These are phyloP conservation scores for Coix lacrymajobi DNA, from an alignment of 176 grass and related monocot species.

Conservation along the genomic window DNA sequence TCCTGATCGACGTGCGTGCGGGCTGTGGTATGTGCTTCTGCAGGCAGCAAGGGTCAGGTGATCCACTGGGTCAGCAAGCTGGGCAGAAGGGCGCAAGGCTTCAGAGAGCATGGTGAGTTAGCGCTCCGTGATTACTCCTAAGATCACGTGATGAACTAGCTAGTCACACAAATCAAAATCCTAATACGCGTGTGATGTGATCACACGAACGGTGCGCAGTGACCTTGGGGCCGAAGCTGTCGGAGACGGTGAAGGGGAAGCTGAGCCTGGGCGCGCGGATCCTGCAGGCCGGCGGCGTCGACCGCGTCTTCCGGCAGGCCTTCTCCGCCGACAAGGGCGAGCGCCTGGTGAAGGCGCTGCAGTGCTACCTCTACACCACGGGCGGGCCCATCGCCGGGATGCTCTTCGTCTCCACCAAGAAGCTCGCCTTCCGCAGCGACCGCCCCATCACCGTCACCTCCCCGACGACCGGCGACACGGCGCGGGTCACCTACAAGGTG, in stretches of 20 bases:
- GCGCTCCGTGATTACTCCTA: background rate
- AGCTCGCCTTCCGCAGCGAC: slow-evolving; percentile 77
- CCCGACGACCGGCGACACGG: slow-evolving; percentile 26
- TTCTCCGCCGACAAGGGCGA: slow-evolving; percentile 66
- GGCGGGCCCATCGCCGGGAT: slow-evolving; percentile 72
- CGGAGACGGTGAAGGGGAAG: slow-evolving; percentile 76
- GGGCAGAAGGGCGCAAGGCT: slow-evolving; percentile 39
- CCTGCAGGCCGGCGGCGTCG: slow-evolving; percentile 62
- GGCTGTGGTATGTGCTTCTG: background rate
- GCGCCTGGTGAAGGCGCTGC: slow-evolving; percentile 62
- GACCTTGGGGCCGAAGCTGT: slow-evolving; percentile 49
- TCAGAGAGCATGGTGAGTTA: slow-evolving; percentile 50
- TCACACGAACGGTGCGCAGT: slow-evolving; percentile 39
- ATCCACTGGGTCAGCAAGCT: slow-evolving; percentile 60
- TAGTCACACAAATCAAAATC: no score
- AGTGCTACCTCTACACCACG: slow-evolving; percentile 82
- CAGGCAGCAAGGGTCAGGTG: slow-evolving; percentile 53
- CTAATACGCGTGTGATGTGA: no score
- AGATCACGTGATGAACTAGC: background rate
- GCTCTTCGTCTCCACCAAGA: slow-evolving; percentile 72
- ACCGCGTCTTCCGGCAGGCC: slow-evolving; percentile 65
- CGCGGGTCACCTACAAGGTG: slow-evolving; percentile 65
- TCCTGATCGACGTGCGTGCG: background rate
- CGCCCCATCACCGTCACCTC: slow-evolving; percentile 50
- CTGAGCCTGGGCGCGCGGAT: slow-evolving; percentile 65